Evolutionary conservation across 352 stramenopile species (phyloP).

Genomic region (Phytophthora chlamydospora): DNA sequence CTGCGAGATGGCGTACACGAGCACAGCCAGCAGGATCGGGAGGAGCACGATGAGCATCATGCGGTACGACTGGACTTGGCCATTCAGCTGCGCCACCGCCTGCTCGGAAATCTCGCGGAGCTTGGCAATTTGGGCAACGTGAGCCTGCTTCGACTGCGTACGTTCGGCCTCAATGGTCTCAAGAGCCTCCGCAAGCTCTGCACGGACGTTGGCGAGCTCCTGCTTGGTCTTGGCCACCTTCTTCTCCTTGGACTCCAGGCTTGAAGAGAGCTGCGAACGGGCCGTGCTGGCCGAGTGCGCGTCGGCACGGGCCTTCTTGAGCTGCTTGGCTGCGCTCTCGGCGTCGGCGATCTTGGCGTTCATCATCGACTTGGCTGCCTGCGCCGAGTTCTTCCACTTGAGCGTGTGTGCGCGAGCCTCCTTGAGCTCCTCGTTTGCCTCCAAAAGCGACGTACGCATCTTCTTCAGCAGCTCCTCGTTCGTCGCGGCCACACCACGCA

Average conservation of each 20-base stretch:
- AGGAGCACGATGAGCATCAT: slow-evolving; percentile 60
- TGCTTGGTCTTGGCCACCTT: slow-evolving; percentile 67
- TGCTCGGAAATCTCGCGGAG: slow-evolving; percentile 46
- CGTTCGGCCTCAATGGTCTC: slow-evolving; percentile 33
- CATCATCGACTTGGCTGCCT: slow-evolving; percentile 63
- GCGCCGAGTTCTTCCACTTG: slow-evolving; percentile 79
- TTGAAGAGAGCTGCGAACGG: slow-evolving; percentile 57
- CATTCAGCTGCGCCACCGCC: slow-evolving; percentile 25
- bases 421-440: slow-evolving; percentile 82
- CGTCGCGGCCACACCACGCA: slow-evolving; percentile 42
- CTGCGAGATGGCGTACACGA: slow-evolving; percentile 60
- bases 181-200: slow-evolving; percentile 37
- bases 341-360: slow-evolving; percentile 73
- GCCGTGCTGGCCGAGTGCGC: slow-evolving; percentile 47
- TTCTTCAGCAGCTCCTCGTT: slow-evolving; percentile 81
- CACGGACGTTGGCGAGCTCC: slow-evolving; percentile 58
- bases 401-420: slow-evolving; percentile 60
- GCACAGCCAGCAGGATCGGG: slow-evolving; percentile 52
- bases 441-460: slow-evolving; percentile 64
- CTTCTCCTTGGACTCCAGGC: slow-evolving; percentile 72
- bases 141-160: slow-evolving; percentile 37
- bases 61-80: slow-evolving; percentile 65
- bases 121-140: slow-evolving; percentile 48
- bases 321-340: slow-evolving; percentile 71
- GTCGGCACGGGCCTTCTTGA: slow-evolving; percentile 56